Evolutionary conservation across 768 basidiomycete species (phyloP), one percentile per base, ranked within the genome.

Genomic region (Trametes cinnabarina): DNA sequence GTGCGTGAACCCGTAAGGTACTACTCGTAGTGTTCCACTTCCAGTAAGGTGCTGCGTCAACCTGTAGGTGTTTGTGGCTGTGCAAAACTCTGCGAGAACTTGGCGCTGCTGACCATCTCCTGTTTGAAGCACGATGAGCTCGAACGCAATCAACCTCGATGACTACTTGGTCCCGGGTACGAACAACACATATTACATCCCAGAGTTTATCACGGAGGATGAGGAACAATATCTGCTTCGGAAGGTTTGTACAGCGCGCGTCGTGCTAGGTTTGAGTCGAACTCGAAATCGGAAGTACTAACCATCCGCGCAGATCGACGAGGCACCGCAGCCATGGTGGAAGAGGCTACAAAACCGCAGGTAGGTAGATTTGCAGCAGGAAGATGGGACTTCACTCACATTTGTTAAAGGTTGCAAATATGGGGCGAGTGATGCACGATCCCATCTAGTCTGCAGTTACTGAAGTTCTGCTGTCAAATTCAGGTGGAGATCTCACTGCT

Each of bases 291-390:
- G n/a, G 49, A 30, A 49, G 49, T 44, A 32, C 41, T 51, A 50
- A 37, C 47, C 51, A 43, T 35, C 30, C 17, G 11, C 32, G 53
- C 58, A 95, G 94, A 91, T 95, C 59, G 67, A 73, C 39, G 90
- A 90, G 63, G 82, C 86, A 2, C 88, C 92, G n/a, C 84, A 82
- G 64, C 85, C 83, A 25, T 88, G 83, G 68, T 95, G 93, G 93
- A 94, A 87, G 69, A 81, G 78, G 12, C 76, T 92, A 11, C 75
- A 80, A 4, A 88, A 88, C 62, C 79, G 91, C 56, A 79, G 92
- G 84, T 85, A 67, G 63, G 83, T 73, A 51, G 62, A 58, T 62
- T 11, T n/a, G 14, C 14, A 34, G n/a, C 47, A 39, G 30, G 41
- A 12, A 26, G 15, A 15, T 11, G n/a, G 19, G 47, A 20, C 32